phyloP scores from a whole-genome alignment of 2,329 filamentous ascomycete genomes.

The Lojkania enalia region DNA sequence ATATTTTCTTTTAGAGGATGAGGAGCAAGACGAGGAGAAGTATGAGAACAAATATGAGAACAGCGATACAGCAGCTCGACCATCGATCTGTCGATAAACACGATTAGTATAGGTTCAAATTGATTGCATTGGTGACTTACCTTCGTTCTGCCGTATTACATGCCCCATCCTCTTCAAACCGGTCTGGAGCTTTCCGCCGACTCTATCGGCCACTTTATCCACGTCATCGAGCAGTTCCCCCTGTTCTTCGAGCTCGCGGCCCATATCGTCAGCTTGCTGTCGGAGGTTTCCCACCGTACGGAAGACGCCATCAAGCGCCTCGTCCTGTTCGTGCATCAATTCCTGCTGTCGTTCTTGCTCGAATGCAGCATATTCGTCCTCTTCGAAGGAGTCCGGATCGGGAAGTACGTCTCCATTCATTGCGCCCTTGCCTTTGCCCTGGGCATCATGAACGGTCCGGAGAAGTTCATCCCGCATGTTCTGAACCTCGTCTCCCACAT shows the following conservation, averaged over 20 bases:
- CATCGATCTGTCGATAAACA: constrained; percentile 56
- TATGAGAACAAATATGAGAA: constrained; percentile 87
- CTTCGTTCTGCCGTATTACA: constrained; percentile 89
- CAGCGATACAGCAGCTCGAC: constrained; percentile 88
- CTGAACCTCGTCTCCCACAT: constrained; percentile 86
- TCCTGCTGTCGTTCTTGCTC: constrained; percentile 89
- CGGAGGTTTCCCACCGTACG: constrained; percentile 88
- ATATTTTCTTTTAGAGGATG: constrained; percentile 58
- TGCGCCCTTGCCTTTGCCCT: constrained; percentile 43
- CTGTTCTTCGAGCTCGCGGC: constrained; percentile 93
- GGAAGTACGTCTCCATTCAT: constrained; percentile 57
- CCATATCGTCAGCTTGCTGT: constrained; percentile 93
- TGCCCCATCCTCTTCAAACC: constrained; percentile 85
- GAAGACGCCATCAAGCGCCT: constrained; percentile 90
- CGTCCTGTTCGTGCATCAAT: constrained; percentile 93
- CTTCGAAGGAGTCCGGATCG: constrained; percentile 62
- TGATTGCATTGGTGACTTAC: constrained; percentile 53
- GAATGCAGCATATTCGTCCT: constrained; percentile 73
- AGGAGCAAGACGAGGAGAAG: constrained; percentile 79
- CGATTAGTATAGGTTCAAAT: constrained; percentile 11
- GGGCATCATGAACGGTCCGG: constrained; percentile 56
- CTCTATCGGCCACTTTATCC: constrained; percentile 81
- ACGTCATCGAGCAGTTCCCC: constrained; percentile 83
- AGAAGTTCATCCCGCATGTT: constrained; percentile 84
- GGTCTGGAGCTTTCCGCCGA: constrained; percentile 80